Evolutionary conservation across 2,329 filamentous ascomycete species (phyloP).

Genomic region (Stagonosporopsis tanaceti): DNA sequence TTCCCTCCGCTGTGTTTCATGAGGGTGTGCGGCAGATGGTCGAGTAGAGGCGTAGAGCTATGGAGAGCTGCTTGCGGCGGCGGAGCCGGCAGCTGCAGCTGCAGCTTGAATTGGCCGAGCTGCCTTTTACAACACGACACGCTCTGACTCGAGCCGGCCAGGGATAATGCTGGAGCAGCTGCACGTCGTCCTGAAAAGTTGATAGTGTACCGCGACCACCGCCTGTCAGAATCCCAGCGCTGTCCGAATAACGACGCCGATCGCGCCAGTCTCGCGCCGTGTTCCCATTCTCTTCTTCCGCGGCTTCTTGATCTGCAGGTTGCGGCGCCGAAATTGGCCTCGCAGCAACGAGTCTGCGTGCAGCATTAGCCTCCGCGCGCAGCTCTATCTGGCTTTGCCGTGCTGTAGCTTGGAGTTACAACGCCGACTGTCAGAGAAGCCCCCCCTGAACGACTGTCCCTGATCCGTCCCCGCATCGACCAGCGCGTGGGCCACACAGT

Average conservation of each 20-base stretch:
- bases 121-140: not conserved
- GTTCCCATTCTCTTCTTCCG: not conserved
- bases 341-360: constrained; percentile 15
- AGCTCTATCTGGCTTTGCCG: constrained; percentile 25
- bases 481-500: constrained; percentile 26
- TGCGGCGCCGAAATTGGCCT: constrained; percentile 10
- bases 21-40: constrained; percentile 16
- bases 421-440: constrained; percentile 29
- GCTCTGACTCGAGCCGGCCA: not conserved
- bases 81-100: constrained; percentile 7
- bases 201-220: not conserved
- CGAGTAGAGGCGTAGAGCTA: constrained; percentile 7
- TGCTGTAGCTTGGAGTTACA: constrained; percentile 24
- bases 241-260: not conserved
- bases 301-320: constrained; percentile 3
- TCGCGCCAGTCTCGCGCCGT: not conserved
- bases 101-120: constrained; percentile 9
- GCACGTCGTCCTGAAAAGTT: constrained; percentile 14
- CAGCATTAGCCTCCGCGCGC: constrained; percentile 23
- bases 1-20: constrained; percentile 12
- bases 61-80: not conserved
- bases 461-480: constrained; percentile 22
- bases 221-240: constrained; percentile 4
- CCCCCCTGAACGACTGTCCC: constrained; percentile 16
- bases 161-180: constrained; percentile 10